phyloP scores from a whole-genome alignment of 2,329 filamentous ascomycete genomes.

The Torrubiellomyces zombiae region DNA sequence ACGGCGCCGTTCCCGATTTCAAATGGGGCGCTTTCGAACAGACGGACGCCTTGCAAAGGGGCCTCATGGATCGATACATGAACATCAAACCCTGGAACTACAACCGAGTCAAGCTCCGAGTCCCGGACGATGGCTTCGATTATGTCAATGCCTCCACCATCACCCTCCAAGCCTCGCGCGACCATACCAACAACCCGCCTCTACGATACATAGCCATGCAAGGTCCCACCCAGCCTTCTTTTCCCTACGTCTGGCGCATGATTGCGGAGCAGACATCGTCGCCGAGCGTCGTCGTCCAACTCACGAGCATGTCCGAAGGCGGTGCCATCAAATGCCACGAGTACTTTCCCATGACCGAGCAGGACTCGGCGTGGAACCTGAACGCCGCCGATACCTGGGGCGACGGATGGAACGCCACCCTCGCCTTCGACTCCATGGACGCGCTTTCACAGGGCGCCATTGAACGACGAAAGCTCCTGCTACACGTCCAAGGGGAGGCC shows the following conservation, averaged over 20 bases:
- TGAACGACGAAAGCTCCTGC: slow-evolving; percentile 57
- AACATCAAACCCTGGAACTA: slow-evolving; percentile 85
- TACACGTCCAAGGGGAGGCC: slow-evolving; percentile 31
- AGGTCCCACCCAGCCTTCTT: slow-evolving; percentile 63
- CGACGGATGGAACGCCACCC: slow-evolving; percentile 49
- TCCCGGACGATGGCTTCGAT: slow-evolving; percentile 55
- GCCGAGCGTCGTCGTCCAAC: slow-evolving; percentile 78
- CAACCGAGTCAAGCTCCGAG: slow-evolving; percentile 67
- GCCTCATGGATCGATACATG: slow-evolving; percentile 58
- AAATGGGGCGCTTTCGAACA: slow-evolving; percentile 21
- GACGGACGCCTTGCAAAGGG: slow-evolving; percentile 12
- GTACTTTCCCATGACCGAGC: slow-evolving; percentile 56
- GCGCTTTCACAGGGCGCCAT: slow-evolving; percentile 37
- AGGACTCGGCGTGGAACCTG: slow-evolving; percentile 35
- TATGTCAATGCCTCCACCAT: slow-evolving; percentile 76
- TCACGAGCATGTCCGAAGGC: slow-evolving; percentile 74
- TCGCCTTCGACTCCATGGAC: slow-evolving; percentile 51
- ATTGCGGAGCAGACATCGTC: slow-evolving; percentile 59
- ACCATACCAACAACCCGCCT: slow-evolving; percentile 19
- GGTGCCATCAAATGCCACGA: slow-evolving; percentile 70
- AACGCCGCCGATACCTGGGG: slow-evolving; percentile 49
- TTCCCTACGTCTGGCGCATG: slow-evolving; percentile 91
- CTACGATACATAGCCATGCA: slow-evolving; percentile 79
- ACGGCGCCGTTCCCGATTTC: slow-evolving; percentile 15
- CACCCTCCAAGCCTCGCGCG: slow-evolving; percentile 28